Conservation (phyloP, 345 rosid species). For the Carallia brachiata region DNA sequence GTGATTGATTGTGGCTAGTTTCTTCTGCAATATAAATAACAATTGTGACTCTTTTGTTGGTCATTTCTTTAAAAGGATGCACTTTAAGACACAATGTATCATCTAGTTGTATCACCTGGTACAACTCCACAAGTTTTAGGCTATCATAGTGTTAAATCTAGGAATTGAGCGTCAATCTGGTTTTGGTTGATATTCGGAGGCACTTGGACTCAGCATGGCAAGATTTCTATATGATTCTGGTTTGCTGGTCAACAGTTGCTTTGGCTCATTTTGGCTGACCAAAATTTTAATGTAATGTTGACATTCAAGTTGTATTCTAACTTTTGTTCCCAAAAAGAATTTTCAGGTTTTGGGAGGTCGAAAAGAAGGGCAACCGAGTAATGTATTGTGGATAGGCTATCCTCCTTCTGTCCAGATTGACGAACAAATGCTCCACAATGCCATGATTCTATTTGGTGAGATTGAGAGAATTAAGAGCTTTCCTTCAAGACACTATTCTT, state of each 20-base stretch:
- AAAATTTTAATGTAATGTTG: not conserved
- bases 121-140: not conserved
- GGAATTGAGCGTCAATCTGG: not conserved
- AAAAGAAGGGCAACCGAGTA: conserved; percentile 75
- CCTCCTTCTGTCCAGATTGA: conserved; percentile 90
- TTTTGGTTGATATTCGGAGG: not conserved
- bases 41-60: not conserved
- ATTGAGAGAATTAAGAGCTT: conserved; percentile 82
- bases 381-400: conserved; percentile 85
- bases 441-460: conserved; percentile 97
- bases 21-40: not conserved
- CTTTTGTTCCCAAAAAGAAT: conserved; percentile 32
- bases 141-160: not conserved
- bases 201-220: not conserved
- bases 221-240: not conserved
- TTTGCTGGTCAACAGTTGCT: not conserved
- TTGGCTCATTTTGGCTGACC: not conserved
- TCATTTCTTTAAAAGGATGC: not conserved
- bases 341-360: conserved; percentile 48
- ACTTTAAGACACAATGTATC: not conserved
- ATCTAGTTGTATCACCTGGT: not conserved
- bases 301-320: not conserved
- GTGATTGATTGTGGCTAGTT: conserved; percentile 36
- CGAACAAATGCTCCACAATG: conserved; percentile 95
- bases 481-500: conserved; percentile 74